Conservation (phyloP, 176 grass and related monocot species). For the Leersia perrieri region DNA sequence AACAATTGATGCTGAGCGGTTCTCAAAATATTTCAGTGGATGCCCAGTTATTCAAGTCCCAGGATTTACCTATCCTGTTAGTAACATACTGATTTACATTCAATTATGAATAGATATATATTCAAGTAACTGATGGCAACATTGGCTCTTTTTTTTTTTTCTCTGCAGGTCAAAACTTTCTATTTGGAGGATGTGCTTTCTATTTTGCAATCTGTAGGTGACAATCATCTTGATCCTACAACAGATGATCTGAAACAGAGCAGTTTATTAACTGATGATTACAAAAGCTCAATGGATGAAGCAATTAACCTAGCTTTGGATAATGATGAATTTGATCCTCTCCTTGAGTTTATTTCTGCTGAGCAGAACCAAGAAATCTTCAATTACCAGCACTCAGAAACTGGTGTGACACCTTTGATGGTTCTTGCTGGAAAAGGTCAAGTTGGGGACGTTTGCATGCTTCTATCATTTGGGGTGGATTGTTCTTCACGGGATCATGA, state of each 20-base stretch:
- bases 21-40: conserved; percentile 92
- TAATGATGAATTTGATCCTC: conserved; percentile 89
- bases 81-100: conserved; percentile 30
- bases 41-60: conserved; percentile 93
- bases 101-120: background rate
- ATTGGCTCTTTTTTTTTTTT: conserved; percentile 15
- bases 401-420: conserved; percentile 90
- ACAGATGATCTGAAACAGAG: conserved; percentile 32
- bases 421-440: conserved; percentile 87
- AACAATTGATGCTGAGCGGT: conserved; percentile 81
- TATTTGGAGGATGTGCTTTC: conserved; percentile 97
- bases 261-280: conserved; percentile 57
- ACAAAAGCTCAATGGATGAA: conserved; percentile 81
- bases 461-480: conserved; percentile 94
- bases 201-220: conserved; percentile 59
- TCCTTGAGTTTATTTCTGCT: conserved; percentile 77
- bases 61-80: conserved; percentile 92
- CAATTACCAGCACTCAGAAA: conserved; percentile 83
- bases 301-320: conserved; percentile 78
- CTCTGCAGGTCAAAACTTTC: conserved; percentile 75
- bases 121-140: conserved; percentile 19
- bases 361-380: conserved; percentile 67
- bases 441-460: conserved; percentile 81
- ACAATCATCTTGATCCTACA: conserved; percentile 62
- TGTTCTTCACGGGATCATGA: conserved; percentile 64